phyloP scores from a whole-genome alignment of 352 stramenopile species.

The Globisporangium sylvaticum region DNA sequence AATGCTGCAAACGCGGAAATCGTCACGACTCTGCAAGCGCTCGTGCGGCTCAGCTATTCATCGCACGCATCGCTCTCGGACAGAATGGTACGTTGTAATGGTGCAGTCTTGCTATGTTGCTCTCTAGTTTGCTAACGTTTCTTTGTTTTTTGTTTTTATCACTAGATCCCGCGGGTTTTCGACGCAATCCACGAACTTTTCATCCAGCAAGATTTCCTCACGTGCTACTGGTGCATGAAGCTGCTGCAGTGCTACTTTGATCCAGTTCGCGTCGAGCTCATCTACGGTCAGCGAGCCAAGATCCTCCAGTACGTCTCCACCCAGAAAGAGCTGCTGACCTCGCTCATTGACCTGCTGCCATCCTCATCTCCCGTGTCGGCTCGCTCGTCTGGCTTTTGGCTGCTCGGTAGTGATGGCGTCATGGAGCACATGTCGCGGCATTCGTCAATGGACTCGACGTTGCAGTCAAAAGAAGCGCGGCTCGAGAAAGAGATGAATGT shows the following conservation, averaged over 20 bases:
- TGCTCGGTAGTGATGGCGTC: constrained; percentile 22
- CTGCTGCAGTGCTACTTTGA: constrained; percentile 66
- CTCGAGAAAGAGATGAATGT: constrained; percentile 68
- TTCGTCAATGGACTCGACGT: constrained; percentile 25
- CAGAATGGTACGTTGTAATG: constrained; percentile 24
- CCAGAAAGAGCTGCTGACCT: constrained; percentile 38
- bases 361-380: constrained; percentile 34
- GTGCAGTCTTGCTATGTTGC: neutral
- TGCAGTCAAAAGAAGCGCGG: constrained; percentile 53
- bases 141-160: neutral
- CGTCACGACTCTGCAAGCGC: constrained; percentile 43
- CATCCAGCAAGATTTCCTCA: constrained; percentile 52
- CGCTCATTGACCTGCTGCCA: constrained; percentile 57
- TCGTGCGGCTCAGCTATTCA: constrained; percentile 44
- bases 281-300: constrained; percentile 41
- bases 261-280: constrained; percentile 21
- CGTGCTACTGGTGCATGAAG: constrained; percentile 64
- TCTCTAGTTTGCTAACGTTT: neutral
- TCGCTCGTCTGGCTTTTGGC: constrained; percentile 43
- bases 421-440: constrained; percentile 12
- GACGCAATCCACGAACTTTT: constrained; percentile 57
- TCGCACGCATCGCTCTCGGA: constrained; percentile 39
- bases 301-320: constrained; percentile 57
- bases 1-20: constrained; percentile 34
- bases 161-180: constrained; percentile 42